Base-by-base conservation (phyloP, 768 basidiomycete species). In the Pholiota microspora region DNA sequence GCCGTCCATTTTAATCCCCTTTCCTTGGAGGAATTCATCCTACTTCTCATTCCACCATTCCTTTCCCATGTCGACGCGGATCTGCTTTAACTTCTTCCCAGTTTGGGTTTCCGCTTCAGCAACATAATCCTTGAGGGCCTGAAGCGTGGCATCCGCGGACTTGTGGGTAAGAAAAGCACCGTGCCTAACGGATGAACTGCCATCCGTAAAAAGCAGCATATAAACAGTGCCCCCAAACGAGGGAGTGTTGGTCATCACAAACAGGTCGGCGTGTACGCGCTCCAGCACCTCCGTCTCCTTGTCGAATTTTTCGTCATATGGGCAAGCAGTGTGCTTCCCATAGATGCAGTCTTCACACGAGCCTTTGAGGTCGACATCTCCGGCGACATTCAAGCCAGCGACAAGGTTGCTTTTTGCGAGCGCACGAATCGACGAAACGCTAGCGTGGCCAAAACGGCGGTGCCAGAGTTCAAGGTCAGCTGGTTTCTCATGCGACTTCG, bases 311-410 rank as follows among this genome's bases (percentile, higher is more conserved):
- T 57, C 59, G 29, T 70, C 63, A 31, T 63, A 71, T 15, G 64
- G 68, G 4, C 58, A 35, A 0, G 23, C 3, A 0, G 56, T 51
- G 9, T 67, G 64, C 46, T 68, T 65, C 12, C 64, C 61, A 29
- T 62, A 63, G 0, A 69, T 58, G 51, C 71, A 71, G 45, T 65
- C 62, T n/a, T 68, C 55, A 38, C 68, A 70, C 9, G 51, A 4
- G 0, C 62, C 60, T 0, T 25, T 18, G 6, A 21, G 27, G 4
- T 58, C 6, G 0, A 53, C 29, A 4, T 54, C 49, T 1, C 23
- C 48, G 12, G 68, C 51, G 32, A 34, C 3, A 0, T 57, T 23
- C 4, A 72, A 34, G 0, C 71, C 67, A 7, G 61, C 53, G 4
- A 72, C 68, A 0, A 68, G 36, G 0, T 50, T 46, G 38, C 54